A percentile compares a stretch with the other conserved stretches of the same genome.
phyloP scores from a whole-genome alignment of 805 yeast genomes.

The Zygotorulaspora chibaensis region DNA sequence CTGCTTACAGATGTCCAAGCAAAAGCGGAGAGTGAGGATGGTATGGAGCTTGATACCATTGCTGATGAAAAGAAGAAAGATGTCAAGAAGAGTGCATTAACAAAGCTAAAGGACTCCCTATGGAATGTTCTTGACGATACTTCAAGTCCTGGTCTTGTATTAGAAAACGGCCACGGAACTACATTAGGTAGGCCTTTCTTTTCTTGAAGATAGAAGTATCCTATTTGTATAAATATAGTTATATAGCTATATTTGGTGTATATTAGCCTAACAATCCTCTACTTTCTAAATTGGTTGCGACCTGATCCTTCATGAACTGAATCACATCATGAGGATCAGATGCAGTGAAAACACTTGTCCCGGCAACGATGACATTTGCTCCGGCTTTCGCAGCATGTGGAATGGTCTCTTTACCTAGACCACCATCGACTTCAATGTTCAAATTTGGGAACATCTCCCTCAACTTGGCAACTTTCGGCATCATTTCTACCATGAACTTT shows the following conservation, averaged over 20 bases:
- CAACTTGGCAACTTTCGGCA: conserved; percentile 85
- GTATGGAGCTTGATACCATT: conserved; percentile 44
- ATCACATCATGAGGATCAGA: conserved; percentile 75
- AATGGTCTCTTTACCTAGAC: conserved; percentile 81
- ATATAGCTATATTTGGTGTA: conserved; percentile 2
- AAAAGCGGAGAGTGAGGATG: conserved; percentile 38
- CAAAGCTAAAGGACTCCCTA: conserved; percentile 54
- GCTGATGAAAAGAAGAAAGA: conserved; percentile 24
- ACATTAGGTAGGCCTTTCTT: conserved; percentile 74
- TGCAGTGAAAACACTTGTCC: conserved; percentile 89
- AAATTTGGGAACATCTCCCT: conserved; percentile 70
- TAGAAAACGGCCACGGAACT: conserved; percentile 67
- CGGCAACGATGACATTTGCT: conserved; percentile 97
- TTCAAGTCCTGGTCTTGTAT: conserved; percentile 42
- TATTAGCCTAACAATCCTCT: conserved; percentile 37
- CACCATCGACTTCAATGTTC: conserved; percentile 96
- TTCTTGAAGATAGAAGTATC: conserved; percentile 26
- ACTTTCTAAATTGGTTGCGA: conserved; percentile 44
- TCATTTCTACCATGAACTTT: conserved; percentile 90
- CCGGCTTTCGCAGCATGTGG: conserved; percentile 92
- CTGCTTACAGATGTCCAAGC: conserved; percentile 48
- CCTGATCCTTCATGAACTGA: conserved; percentile 58
- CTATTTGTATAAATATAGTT: background rate
- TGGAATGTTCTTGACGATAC: conserved; percentile 69
- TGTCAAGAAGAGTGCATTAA: conserved; percentile 38